phyloP scores from a whole-genome alignment of 306 rosid genomes.

The Cyclanthera cordifolia region DNA sequence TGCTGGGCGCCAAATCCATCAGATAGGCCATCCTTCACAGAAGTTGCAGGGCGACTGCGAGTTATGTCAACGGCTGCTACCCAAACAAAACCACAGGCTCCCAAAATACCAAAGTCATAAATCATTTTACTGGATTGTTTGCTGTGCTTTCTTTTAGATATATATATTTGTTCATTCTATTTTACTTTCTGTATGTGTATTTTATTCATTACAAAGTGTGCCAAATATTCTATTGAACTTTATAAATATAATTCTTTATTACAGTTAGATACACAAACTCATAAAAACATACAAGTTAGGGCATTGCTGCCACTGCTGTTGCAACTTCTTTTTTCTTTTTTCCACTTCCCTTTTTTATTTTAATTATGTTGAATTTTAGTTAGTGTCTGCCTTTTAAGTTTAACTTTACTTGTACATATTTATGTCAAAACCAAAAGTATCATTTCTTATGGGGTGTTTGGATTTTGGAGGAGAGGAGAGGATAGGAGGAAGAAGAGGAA shows the following conservation, averaged over 20 bases:
- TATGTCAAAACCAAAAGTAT: no score
- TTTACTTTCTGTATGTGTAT: conserved; percentile 19
- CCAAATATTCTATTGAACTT: not conserved
- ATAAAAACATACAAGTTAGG: not conserved
- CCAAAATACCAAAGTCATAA: conserved; percentile 53
- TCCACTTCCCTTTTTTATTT: not conserved
- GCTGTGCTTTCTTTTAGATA: not conserved
- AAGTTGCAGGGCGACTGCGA: conserved; percentile 65
- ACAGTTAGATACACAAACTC: not conserved
- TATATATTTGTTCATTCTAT: conserved; percentile 27
- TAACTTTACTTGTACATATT: no score
- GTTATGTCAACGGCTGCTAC: conserved; percentile 56
- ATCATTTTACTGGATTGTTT: conserved; percentile 17
- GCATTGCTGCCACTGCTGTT: not conserved
- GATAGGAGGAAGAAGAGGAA: no score
- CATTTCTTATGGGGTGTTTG: no score
- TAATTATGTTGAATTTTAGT: no score
- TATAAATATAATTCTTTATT: conserved; percentile 8
- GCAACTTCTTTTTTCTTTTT: not conserved
- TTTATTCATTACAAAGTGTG: conserved; percentile 10
- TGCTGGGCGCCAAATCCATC: conserved; percentile 97
- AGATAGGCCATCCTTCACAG: conserved; percentile 83
- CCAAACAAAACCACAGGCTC: conserved; percentile 67
- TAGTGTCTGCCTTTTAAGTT: no score
- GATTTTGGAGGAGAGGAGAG: no score